phyloP scores from a whole-genome alignment of 305 asterid species.

The Fraxinus latifolia region DNA sequence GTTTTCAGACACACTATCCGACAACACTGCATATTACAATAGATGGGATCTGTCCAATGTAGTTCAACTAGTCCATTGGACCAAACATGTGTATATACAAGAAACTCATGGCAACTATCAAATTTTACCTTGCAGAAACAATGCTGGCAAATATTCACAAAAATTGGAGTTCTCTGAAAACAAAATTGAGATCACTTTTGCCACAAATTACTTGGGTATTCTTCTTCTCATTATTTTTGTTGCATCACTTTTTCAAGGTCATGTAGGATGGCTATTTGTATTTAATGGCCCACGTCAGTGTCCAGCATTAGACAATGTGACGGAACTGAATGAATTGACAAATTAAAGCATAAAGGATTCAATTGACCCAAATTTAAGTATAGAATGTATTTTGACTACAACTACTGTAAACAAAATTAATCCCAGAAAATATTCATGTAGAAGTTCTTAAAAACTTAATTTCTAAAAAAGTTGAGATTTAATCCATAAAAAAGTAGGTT shows the following conservation, averaged over 20 bases:
- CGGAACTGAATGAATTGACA: not conserved
- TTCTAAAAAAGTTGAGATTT: not conserved
- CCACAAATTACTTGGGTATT: constrained; percentile 88
- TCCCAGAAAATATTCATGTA: not conserved
- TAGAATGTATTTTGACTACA: not conserved
- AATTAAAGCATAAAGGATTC: no score
- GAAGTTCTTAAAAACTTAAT: not conserved
- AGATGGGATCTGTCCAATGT: no score
- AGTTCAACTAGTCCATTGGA: not conserved
- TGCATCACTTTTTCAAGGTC: not conserved
- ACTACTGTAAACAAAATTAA: not conserved
- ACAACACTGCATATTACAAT: no score
- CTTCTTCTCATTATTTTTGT: not conserved
- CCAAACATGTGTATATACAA: not conserved
- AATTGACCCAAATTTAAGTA: not conserved
- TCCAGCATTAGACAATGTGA: not conserved
- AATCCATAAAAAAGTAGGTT: not conserved
- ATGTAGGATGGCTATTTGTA: no score
- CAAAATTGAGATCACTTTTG: constrained; percentile 92
- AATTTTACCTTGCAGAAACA: constrained; percentile 95
- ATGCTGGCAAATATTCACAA: constrained; percentile 91
- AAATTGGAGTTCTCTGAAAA: constrained; percentile 90
- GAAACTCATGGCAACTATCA: no score
- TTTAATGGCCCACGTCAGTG: not conserved
- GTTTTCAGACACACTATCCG: no score